phyloP scores from a whole-genome alignment of 768 basidiomycete genomes.

The Leccinum aurantiacum region DNA sequence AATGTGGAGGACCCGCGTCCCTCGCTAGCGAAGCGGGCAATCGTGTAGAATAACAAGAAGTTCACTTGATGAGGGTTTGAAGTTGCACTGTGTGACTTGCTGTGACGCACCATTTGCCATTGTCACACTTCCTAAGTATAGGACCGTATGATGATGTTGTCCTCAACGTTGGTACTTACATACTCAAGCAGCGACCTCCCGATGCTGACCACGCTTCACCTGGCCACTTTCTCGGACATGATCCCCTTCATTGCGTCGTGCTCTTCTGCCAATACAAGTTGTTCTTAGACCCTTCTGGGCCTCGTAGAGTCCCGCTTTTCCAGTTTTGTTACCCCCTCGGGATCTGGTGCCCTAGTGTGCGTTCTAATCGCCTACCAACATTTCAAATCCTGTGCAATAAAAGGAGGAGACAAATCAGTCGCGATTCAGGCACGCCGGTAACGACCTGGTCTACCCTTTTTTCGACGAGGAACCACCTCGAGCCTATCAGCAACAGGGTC shows the following conservation, averaged over 20 bases:
- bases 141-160: too few species aligned
- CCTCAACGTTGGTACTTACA: too few species aligned
- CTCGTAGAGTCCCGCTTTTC: too few species aligned
- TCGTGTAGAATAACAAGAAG: background rate
- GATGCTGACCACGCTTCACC: too few species aligned
- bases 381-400: conserved; percentile 11
- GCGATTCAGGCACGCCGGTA: background rate
- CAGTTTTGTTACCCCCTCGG: too few species aligned
- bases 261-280: conserved; percentile 48
- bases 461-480: conserved; percentile 62
- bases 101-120: background rate
- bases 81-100: background rate
- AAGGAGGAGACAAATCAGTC: conserved; percentile 1
- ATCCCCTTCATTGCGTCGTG: conserved; percentile 44
- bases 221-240: conserved; percentile 52
- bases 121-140: too few species aligned
- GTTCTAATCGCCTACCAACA: too few species aligned
- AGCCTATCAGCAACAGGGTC: conserved; percentile 72
- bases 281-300: conserved; percentile 49
- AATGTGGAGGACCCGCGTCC: background rate
- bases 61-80: too few species aligned
- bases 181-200: too few species aligned
- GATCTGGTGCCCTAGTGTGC: too few species aligned
- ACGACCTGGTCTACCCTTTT: too few species aligned
- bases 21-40: background rate